Evolutionary conservation across 139 green algal genomes (phyloP), one percentile per base, ranked within the genome.

Genomic region (Eudorina sp.): DNA sequence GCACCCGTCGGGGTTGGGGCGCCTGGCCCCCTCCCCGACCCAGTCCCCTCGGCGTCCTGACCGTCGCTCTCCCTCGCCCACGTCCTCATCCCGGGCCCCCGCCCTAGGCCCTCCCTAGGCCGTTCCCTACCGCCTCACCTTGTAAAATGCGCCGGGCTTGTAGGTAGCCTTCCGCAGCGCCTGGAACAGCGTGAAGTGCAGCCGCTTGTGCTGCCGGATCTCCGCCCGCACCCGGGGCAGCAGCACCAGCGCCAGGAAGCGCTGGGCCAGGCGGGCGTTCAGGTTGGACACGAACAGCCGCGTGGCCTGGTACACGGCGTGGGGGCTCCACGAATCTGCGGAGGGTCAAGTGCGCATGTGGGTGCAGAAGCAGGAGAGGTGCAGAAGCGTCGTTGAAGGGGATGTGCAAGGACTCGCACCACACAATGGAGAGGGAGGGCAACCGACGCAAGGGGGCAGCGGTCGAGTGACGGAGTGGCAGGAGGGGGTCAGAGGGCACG

Each of bases 141-240:
- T 99, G 93, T 97, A 99, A 85, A 99, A 99, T 5, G 98, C 98
- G 23, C 95, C 97, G 4, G 98, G 95, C 92, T 99, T 99, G 95
- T 99, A 99, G 29, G 97, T 96, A n/a, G 97, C 96, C 92, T 99
- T 99, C 82, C 97, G 98, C 46, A 99, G 89, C 18, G 98, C 92
- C 91, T 98, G 96, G 90, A 98, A 99, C 64, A 99, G 93, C 62
- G 97, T 97, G 94, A 99, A 98, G 95, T 99, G 98, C 55, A 99
- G 94, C 41, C 94, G 91, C 86, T 96, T 93, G 90, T 99, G 89
- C 38, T 95, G 76, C 34, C 84, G 78, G 72, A 99, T 99, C 89
- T 99, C 97, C 13, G 84, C 21, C 19, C 98, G 92, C 51, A 99
- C 91, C 19, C 95, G 85, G 23, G 98, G 98, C 84, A 99, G 93